Evolutionary conservation across 1,284 basidiomycete genomes (phyloP).

Genomic region (Mycosarcoma mackinlayi): DNA sequence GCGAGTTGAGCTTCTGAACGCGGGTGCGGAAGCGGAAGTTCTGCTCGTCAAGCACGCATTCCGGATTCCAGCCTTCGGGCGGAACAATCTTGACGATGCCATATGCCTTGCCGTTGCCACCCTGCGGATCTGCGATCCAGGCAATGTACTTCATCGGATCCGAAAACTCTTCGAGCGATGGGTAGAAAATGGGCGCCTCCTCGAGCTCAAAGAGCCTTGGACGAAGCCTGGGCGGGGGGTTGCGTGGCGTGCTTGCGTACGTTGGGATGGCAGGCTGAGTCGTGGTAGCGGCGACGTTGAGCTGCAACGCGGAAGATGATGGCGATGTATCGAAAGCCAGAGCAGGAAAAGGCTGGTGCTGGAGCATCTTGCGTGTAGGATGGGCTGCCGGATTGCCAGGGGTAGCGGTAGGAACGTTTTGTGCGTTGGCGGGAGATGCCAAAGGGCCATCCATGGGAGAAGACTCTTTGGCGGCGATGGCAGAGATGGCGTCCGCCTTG

Average conservation of each 20-base stretch:
- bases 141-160: conserved; percentile 97
- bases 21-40: conserved; percentile 94
- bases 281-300: not conserved
- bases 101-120: conserved; percentile 76
- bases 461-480: conserved; percentile 26
- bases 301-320: not conserved
- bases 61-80: conserved; percentile 92
- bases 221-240: conserved; percentile 46
- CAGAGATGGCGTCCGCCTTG: conserved; percentile 50
- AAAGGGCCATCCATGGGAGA: conserved; percentile 4
- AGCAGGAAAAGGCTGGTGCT: conserved; percentile 36
- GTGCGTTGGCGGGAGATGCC: not conserved
- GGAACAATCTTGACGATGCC: conserved; percentile 98
- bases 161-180: conserved; percentile 87
- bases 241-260: conserved; percentile 52
- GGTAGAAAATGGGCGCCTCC: conserved; percentile 90
- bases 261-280: conserved; percentile 53
- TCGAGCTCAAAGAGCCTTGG: conserved; percentile 79
- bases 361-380: conserved; percentile 43
- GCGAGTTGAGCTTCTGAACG: conserved; percentile 91
- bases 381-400: conserved; percentile 42
- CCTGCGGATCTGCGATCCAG: conserved; percentile 76
- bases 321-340: conserved; percentile 27
- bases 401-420: conserved; percentile 3
- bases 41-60: conserved; percentile 94